Conservation (phyloP, 2,329 filamentous ascomycete species). For the Phialophora macrospora region DNA sequence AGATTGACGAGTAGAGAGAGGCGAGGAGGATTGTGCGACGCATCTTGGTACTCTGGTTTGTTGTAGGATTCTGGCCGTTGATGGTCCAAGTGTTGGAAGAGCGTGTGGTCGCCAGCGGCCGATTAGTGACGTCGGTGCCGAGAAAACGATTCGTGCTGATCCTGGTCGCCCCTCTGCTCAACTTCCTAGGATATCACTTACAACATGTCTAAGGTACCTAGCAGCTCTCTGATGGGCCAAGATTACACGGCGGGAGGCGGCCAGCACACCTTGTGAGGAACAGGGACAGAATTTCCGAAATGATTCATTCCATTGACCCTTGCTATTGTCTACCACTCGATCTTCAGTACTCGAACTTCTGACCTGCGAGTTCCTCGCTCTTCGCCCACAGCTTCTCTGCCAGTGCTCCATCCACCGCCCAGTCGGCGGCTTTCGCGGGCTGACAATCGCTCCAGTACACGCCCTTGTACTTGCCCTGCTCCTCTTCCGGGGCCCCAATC, state of each 20-base stretch:
- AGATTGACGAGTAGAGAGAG: constrained; percentile 26
- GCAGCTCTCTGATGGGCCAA: background rate
- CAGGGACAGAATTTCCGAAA: background rate
- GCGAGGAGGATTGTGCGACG: constrained; percentile 24
- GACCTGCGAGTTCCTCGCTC: background rate
- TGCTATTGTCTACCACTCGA: background rate
- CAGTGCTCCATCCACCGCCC: background rate
- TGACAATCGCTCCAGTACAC: constrained; percentile 3
- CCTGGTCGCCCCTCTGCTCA: background rate
- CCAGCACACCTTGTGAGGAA: background rate
- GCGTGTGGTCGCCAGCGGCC: background rate
- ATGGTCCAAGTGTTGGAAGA: background rate
- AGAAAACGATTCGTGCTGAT: background rate
- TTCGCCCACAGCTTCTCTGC: background rate
- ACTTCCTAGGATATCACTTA: background rate
- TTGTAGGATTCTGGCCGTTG: background rate
- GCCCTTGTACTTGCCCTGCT: background rate
- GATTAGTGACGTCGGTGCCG: background rate
- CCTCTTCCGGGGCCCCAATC: background rate
- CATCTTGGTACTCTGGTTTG: constrained; percentile 15
- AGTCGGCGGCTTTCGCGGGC: background rate
- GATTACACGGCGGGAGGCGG: background rate
- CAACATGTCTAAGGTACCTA: background rate
- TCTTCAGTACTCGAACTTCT: background rate
- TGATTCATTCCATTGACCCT: background rate